Percentiles rank a stretch among this genome's conserved stretches.
Evolutionary conservation across 2,329 filamentous ascomycete species (phyloP).

Genomic region (Fonsecaea pedrosoi): DNA sequence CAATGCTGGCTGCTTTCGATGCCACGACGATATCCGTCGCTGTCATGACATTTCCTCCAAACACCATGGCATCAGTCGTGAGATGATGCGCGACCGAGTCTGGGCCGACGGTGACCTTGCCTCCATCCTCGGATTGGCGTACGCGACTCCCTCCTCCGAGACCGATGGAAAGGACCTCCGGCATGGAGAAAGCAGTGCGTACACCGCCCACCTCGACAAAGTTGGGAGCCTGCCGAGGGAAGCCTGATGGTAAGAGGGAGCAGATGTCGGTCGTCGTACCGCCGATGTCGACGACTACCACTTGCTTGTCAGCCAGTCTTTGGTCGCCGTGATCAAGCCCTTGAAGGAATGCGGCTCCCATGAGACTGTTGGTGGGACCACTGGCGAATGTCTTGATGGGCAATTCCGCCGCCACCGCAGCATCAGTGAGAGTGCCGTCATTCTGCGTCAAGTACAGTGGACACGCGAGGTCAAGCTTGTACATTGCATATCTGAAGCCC

Average conservation of each 20-base stretch:
- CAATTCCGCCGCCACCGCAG: conserved; percentile 59
- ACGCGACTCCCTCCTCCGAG: conserved; percentile 63
- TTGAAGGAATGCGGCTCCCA: conserved; percentile 67
- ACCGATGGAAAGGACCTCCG: conserved; percentile 63
- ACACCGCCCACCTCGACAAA: conserved; percentile 66
- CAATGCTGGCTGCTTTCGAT: conserved; percentile 42
- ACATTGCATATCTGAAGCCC: conserved; percentile 62
- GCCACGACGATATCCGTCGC: conserved; percentile 60
- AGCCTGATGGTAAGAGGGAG: conserved; percentile 63
- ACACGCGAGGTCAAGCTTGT: conserved; percentile 57
- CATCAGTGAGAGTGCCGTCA: conserved; percentile 66
- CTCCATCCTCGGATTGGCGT: conserved; percentile 39
- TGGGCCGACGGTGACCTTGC: conserved; percentile 58
- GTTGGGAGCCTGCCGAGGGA: conserved; percentile 65
- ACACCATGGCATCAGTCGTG: conserved; percentile 56
- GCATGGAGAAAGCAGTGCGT: conserved; percentile 65
- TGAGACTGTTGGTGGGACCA: conserved; percentile 69
- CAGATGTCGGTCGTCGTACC: conserved; percentile 69
- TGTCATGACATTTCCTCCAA: conserved; percentile 62
- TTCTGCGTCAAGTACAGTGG: conserved; percentile 69
- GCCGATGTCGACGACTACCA: conserved; percentile 64
- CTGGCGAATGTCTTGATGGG: conserved; percentile 69
- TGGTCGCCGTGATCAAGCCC: conserved; percentile 35
- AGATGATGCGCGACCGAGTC: conserved; percentile 63
- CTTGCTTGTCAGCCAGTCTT: conserved; percentile 42